phyloP scores from a whole-genome alignment of 177 flowering plant species.

The Vitis hybrid region DNA sequence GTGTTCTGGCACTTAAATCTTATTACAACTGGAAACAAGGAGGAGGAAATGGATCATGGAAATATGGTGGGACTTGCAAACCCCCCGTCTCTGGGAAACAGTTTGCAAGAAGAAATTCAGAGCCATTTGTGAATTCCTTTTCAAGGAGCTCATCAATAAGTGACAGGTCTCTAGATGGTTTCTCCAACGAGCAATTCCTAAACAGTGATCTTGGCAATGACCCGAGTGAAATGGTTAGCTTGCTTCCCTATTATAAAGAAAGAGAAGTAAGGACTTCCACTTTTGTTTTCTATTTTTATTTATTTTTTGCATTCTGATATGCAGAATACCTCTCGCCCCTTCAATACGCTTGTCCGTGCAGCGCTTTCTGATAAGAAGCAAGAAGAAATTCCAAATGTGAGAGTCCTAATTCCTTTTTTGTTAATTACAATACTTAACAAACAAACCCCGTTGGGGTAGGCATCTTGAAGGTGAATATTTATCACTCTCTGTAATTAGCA shows the following conservation, averaged over 20 bases:
- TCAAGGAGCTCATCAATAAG: conserved; percentile 30
- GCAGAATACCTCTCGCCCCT: conserved; percentile 42
- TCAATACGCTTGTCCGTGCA: conserved; percentile 41
- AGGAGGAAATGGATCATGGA: conserved; percentile 43
- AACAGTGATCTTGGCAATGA: conserved; percentile 29
- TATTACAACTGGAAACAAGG: conserved; percentile 46
- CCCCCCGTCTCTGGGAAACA: conserved; percentile 25
- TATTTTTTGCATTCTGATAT: conserved; percentile 2
- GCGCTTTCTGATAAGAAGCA: conserved; percentile 45
- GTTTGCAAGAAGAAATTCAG: conserved; percentile 38
- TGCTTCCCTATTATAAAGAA: conserved; percentile 4
- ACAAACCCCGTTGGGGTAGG: neutral
- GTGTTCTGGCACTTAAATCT: conserved; percentile 58
- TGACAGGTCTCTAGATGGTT: conserved; percentile 34
- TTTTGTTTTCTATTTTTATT: neutral
- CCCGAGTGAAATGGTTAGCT: conserved; percentile 47
- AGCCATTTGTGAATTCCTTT: conserved; percentile 45
- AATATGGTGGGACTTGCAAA: conserved; percentile 26
- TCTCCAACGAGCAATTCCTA: conserved; percentile 20
- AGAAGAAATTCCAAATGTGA: conserved; percentile 68
- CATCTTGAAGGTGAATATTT: too few species aligned
- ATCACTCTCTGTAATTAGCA: too few species aligned
- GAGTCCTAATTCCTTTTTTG: conserved; percentile 9
- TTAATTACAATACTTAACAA: neutral
- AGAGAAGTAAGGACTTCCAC: neutral